Evolutionary conservation across 352 stramenopile genomes (phyloP), one percentile per base, ranked within the genome.

Genomic region (Globisporangium perplexum): DNA sequence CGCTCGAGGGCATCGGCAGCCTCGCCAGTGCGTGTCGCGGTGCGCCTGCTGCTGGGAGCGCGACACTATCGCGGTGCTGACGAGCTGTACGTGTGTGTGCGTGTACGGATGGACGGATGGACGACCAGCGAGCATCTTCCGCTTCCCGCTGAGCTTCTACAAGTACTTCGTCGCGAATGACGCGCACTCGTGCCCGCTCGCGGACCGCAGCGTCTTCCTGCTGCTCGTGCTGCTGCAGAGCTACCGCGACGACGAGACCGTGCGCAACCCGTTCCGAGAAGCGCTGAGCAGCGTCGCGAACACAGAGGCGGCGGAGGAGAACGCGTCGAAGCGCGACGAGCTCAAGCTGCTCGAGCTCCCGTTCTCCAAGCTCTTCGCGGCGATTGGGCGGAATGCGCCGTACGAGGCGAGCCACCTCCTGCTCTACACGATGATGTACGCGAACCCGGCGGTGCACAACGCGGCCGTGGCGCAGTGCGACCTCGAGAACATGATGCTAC

Each of bases 341-440:
- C 15, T 42, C 23, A 73, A 72, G n/a, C 14, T 66, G 23, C 35
- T 64, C n/a, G 57, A 69, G 41, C 36, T 90, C 3, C 55, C 69
- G 33, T 89, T 74, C 53, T 71, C 68, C 17, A 63, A 81, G 49
- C 52, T 93, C 7, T 81, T 88, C 47, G 53, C 62, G 20, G 60
- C 77, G 6, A 28, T 87, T 28, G 80, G 80, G 0, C 65, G 65
- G 36, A 79, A 77, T 11, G 73, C 72, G 15, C 65, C 74, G 18
- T 89, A 78, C 55, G 83, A 93, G 53, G 63, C 74, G 3, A 84
- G 73, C 17, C 77, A 87, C 56, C 55, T 89, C 41, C 65, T 93
- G 53, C 47, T 93, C 23, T 93, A 93, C 62, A 83, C 81, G 30
- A 49, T 90, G 3, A 38, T 91, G 46, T 88, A 86, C 61, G 74